Evolutionary conservation across 495 filamentous ascomycete species (phyloP), one percentile per base, ranked within the genome.

Genomic region (Collariella sp.): DNA sequence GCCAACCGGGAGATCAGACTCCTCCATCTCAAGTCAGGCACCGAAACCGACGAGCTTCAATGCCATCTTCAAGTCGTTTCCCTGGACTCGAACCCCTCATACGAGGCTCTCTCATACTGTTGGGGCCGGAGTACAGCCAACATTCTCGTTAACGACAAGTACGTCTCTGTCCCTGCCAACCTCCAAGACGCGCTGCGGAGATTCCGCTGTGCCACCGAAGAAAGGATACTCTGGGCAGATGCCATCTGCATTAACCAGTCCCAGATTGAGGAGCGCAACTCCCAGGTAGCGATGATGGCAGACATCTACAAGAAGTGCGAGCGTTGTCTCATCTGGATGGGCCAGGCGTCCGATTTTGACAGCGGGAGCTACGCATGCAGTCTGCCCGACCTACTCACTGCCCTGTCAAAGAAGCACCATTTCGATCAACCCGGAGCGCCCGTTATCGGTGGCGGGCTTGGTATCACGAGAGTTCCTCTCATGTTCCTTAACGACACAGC

Each of bases 181-280:
- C 42, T 45, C 1, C 16, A 24, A 5, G 42, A 45, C 12, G 20
- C 24, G 2, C 42, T 45, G 42, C 24, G 24, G 20, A 23, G 42
- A 45, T 45, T 45, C 20, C 42, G 24, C 16, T 11, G 7, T 15
- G 20, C 19, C 2, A 12, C 2, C 42, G 12, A 20, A 3, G 42
- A 45, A 20, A 23, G 42, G 20, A 20, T 29, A 9, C 20, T 55
- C 13, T 55, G 52, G 52, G 36, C 35, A 3, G 52, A 55, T 16
- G 52, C 52, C 1, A 18, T 55, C 20, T 55, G 52, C 35, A 55
- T 55, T 34, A 24, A 55, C 38, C 52, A 55, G 34, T 40, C 43
- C 3, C 4, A 26, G 31, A 23, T 41, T 9, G 23, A 15, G 11
- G 45, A 55, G 19, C 35, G 45, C 1, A 55, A 48, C 45, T 5